These are phyloP conservation scores for Lentinula guzmanii DNA, from an alignment of 768 basidiomycete species.

Conservation along the genomic window DNA sequence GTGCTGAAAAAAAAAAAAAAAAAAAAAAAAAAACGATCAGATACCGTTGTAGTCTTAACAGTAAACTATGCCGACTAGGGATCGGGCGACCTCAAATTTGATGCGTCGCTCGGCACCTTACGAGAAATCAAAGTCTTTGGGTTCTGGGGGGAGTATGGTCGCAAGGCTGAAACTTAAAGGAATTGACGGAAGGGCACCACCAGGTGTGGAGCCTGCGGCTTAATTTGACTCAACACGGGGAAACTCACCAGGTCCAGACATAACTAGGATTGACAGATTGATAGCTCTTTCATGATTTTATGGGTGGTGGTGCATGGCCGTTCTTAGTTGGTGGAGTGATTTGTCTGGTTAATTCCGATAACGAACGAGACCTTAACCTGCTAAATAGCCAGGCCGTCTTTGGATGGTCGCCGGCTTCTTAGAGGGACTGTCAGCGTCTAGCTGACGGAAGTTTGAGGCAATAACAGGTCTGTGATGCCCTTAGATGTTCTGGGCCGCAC, in stretches of 20 bases:
- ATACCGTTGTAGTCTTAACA: too few species aligned
- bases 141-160: conserved; percentile 78
- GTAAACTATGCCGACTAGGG: too few species aligned
- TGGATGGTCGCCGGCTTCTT: conserved; percentile 75
- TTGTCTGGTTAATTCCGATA: conserved; percentile 97
- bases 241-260: conserved; percentile 80
- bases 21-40: too few species aligned
- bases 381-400: conserved; percentile 83
- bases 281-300: conserved; percentile 82
- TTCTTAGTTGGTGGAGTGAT: conserved; percentile 92
- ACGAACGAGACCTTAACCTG: conserved; percentile 92
- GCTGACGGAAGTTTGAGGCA: conserved; percentile 83
- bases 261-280: conserved; percentile 75
- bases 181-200: conserved; percentile 66
- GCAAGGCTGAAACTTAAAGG: conserved; percentile 77
- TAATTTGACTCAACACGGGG: conserved; percentile 83
- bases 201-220: conserved; percentile 68
- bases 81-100: too few species aligned
- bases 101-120: too few species aligned
- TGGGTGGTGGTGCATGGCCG: conserved; percentile 87
- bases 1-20: too few species aligned
- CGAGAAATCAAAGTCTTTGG: conserved; percentile 72
- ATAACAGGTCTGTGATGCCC: conserved; percentile 91
- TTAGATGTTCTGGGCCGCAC: conserved; percentile 88
- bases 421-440: conserved; percentile 81